Base-by-base conservation (phyloP, 23 red algal species). In the Agarophyton chilense region DNA sequence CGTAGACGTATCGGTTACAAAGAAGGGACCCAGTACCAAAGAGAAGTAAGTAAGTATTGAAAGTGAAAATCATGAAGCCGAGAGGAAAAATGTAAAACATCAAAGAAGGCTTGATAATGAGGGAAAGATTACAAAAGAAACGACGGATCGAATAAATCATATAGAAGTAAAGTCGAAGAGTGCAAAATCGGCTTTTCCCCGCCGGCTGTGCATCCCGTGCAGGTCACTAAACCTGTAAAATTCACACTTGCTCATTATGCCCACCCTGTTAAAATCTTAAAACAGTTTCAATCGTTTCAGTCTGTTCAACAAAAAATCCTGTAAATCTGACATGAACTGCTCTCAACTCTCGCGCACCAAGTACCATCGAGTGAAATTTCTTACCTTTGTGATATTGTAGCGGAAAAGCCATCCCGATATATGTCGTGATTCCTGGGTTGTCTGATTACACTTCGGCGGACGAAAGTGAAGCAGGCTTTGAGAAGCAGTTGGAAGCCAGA, bases 61-160 rank as follows among this genome's bases (percentile, higher is more conserved):
- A 62, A 78, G 47, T 54, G 85, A 89, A 34, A 78, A 71, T 63
- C 39, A 56, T 38, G 71, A 89, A 38, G 85, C 78, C n/a, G 85
- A 89, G 31, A 41, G 85, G 72, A 77, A 53, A 53, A 53, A 40
- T 29, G 64, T 42, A 10, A 44, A 39, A 26, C 45, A 70, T 53
- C 85, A 89, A 49, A 47, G 71, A 26, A 78, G 44, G 34, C 41
- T 70, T 9, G 85, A 89, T 8, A 77, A 79, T 33, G 78, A 89
- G 31, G 71, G 43, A 22, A 50, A 66, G 14, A 70, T 78, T 22
- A 0, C 60, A 24, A 29, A 35, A 79, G 85, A 89, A 43, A 26
- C 72, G 19, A 58, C 68, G 13, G 85, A 89, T 46, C 32, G 52
- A 46, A 89, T 7, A 14, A 47, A 36, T 44, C 17, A 14, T 36